Evolutionary conservation across 2,329 filamentous ascomycete genomes (phyloP), one percentile per base, ranked within the genome.

Genomic region (Beauveria sp.): DNA sequence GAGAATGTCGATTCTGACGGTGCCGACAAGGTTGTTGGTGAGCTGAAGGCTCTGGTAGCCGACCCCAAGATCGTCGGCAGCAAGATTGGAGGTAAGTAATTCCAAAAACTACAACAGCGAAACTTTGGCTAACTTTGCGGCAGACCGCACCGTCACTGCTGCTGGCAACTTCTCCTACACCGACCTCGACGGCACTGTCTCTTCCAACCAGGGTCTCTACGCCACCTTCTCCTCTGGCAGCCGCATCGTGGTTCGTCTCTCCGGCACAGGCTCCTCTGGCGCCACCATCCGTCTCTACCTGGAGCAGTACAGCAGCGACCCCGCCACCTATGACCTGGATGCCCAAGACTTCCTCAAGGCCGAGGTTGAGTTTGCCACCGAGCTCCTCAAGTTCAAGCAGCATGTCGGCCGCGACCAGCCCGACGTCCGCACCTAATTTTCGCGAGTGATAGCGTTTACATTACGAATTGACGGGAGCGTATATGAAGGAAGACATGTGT

Each of bases 91-190:
- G 91, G 90, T 81, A 77, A 69, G 72, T 70, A 51, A 62, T 65
- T 14, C 8, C 65, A 28, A 43, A 47, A 6, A 9, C 47, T 26
- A n/a, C 12, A 16, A 18, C 3, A 43, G 57, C 44, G 34, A 54
- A 52, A n/a, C 59, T 40, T 43, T 6, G 14, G 54, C 69, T 71
- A 59, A 73, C 67, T 52, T n/a, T 24, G 41, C 56, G 2, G 37
- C 59, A 85, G 83, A 82, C 65, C 90, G 89, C 73, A 96, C 91
- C 71, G 91, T 97, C 48, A 80, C 86, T 55, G 90, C 96, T 69
- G 93, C 92, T 7, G 94, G 92, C 66, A 92, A 99, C 83, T 99
- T 99, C 77, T 91, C 91, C 37, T 99, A 99, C 84, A 97, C 91
- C 9, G 94, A 99, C 72, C 87, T 99, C n/a, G 94, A 99, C 71